Evolutionary conservation across 106 monocot genomes (phyloP), one percentile per base, ranked within the genome.

Genomic region (Agapanthus africanus): DNA sequence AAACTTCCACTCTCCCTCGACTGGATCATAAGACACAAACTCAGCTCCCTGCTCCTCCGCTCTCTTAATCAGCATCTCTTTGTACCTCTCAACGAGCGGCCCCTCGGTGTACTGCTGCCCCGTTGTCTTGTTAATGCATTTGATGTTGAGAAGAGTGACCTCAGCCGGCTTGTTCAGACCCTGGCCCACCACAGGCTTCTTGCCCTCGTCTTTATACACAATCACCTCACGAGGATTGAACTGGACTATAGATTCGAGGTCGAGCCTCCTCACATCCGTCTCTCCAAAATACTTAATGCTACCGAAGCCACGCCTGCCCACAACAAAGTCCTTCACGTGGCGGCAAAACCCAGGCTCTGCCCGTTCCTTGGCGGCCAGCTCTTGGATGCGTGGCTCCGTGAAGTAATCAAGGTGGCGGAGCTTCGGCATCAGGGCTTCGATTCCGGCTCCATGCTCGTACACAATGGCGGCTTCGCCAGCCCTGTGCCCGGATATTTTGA

Each of bases 81-180:
- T 79, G 77, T 92, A 97, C 35, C 60, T 89, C 26, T 87, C 81
- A 16, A 92, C 80, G 75, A 72, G 91, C 6, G 88, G 79, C 1
- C 91, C 88, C 50, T 86, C 91, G 3, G 78, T 80, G 70, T 74
- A 84, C 74, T 76, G 84, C 63, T 82, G 66, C 30, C 91, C 91
- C 0, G 88, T 86, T 77, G 84, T 95, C 84, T 77, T 91, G 69
- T 97, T 84, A 38, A 83, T 62, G 72, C 89, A 92, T 67, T 89
- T 92, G 77, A 97, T 76, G 44, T 92, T 87, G 2, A 97, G 82
- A 15, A 97, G 82, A 2, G 89, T 97, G 4, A 97, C 91, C 77
- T 84, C 87, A 1, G 97, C 91, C 10, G 91, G 73, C 72, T 92
- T 92, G 80, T 97, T 97, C 16, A 97, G 88, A 23, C 97, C 97